Conservation (phyloP, 371 early-diverging fungal genomes). For the Ecytonucleospora hepatopenaei region DNA sequence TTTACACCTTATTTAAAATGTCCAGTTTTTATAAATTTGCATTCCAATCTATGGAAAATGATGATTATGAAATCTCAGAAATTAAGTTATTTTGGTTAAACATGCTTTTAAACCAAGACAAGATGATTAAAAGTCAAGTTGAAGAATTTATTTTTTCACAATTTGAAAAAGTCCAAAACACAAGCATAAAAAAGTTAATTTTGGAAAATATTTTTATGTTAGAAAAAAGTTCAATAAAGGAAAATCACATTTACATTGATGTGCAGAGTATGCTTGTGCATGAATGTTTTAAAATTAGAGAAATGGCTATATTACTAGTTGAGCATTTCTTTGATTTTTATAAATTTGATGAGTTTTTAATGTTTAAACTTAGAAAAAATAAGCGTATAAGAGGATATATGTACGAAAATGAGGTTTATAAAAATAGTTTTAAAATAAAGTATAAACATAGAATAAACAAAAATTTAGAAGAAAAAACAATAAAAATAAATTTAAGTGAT, state of each 20-base stretch:
- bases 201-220: neutral
- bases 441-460: too few species aligned
- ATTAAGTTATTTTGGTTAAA: neutral
- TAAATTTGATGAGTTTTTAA: neutral
- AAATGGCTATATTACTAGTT: neutral
- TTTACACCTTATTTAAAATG: neutral
- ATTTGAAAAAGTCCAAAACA: conserved; percentile 2
- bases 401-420: neutral
- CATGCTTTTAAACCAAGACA: neutral
- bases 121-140: neutral
- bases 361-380: neutral
- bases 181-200: neutral
- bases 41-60: neutral
- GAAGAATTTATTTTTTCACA: neutral
- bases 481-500: too few species aligned
- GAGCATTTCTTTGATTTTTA: neutral
- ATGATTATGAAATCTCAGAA: neutral
- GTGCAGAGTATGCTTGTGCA: neutral
- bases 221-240: neutral
- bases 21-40: neutral
- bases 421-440: neutral
- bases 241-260: neutral
- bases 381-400: neutral
- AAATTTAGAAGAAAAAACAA: too few species aligned
- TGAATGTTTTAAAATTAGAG: neutral